Percentiles rank a stretch among this genome's conserved stretches.
Conservation (phyloP, 345 rosid genomes). For the Jatropha curcas region DNA sequence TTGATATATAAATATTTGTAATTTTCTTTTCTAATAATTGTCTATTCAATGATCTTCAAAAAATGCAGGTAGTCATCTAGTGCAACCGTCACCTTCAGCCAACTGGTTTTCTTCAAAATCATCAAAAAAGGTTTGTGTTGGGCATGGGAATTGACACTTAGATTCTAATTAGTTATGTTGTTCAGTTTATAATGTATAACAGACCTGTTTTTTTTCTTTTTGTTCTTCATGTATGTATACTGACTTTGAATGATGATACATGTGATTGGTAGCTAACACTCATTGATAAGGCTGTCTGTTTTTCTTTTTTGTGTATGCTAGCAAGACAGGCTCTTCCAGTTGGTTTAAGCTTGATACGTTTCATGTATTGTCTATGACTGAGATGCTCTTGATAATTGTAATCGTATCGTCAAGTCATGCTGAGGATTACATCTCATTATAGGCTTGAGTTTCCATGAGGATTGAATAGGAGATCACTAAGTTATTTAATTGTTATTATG, state of each 20-base stretch:
- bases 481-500: background rate
- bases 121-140: slow-evolving; percentile 64
- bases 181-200: background rate
- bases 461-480: background rate
- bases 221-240: background rate
- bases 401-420: background rate
- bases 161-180: background rate
- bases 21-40: background rate
- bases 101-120: slow-evolving; percentile 86
- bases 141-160: background rate
- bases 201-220: background rate
- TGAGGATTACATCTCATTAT: background rate
- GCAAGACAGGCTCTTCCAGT: background rate
- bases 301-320: background rate
- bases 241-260: background rate
- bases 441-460: background rate
- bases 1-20: background rate
- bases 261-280: background rate
- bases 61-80: slow-evolving; percentile 54
- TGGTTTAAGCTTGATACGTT: background rate
- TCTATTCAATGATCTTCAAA: slow-evolving; percentile 15
- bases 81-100: slow-evolving; percentile 51
- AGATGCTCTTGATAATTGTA: background rate
- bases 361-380: background rate
- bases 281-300: background rate